phyloP scores from a whole-genome alignment of 805 yeast species.

The Candida boleticola region DNA sequence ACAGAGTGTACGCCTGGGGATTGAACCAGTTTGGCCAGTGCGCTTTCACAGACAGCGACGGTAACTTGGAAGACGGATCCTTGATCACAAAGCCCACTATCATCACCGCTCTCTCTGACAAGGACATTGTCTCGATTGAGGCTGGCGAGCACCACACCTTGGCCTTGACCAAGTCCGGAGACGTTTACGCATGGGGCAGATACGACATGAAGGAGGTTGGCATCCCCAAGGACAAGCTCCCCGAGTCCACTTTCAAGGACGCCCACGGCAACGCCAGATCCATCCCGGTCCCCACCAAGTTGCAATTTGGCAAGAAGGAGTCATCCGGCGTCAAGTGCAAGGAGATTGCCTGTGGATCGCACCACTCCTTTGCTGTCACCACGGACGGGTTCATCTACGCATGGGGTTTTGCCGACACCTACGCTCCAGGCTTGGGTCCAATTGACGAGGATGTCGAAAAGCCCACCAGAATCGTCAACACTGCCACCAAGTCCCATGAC shows the following conservation, averaged over 20 bases:
- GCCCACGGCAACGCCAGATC: constrained; percentile 78
- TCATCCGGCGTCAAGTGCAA: constrained; percentile 33
- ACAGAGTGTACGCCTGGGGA: constrained; percentile 87
- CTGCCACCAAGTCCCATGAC: constrained; percentile 83
- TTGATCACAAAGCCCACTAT: constrained; percentile 74
- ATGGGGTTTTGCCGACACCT: constrained; percentile 98
- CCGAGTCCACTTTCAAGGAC: constrained; percentile 72
- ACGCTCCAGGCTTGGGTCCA: constrained; percentile 94
- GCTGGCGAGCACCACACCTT: constrained; percentile 96
- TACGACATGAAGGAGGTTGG: constrained; percentile 94
- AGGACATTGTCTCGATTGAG: constrained; percentile 58
- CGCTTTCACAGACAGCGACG: constrained; percentile 61
- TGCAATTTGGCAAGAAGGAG: constrained; percentile 35
- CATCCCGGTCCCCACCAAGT: constrained; percentile 78
- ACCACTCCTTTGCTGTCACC: constrained; percentile 85
- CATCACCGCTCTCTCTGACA: constrained; percentile 60
- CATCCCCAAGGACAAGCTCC: constrained; percentile 61
- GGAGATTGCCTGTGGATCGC: constrained; percentile 78
- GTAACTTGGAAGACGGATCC: constrained; percentile 81
- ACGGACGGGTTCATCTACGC: constrained; percentile 82
- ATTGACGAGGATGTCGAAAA: constrained; percentile 81
- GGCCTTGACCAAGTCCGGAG: constrained; percentile 70
- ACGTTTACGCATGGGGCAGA: constrained; percentile 84
- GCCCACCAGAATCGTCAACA: constrained; percentile 89
- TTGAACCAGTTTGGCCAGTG: constrained; percentile 96